These are phyloP conservation scores for Coniochaeta prunicola DNA, from an alignment of 2,329 filamentous ascomycete genomes.

Conservation along the genomic window DNA sequence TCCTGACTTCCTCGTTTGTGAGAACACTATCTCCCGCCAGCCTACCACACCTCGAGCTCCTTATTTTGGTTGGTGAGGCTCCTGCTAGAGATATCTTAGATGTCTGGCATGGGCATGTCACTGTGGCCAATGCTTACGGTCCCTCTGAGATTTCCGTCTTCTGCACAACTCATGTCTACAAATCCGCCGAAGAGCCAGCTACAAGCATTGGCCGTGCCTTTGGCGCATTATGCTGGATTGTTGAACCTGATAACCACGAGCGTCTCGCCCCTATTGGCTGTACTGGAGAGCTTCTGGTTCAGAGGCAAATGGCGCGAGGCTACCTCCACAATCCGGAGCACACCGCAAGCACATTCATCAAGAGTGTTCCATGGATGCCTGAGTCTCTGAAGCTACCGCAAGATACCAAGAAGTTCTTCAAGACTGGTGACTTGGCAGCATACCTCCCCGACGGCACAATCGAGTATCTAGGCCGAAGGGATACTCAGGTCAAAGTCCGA, in stretches of 20 bases:
- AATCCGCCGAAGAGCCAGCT: conserved; percentile 2
- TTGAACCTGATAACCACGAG: conserved; percentile 18
- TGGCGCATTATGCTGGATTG: conserved; percentile 20
- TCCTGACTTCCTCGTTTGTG: neutral
- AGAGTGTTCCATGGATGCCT: conserved; percentile 28
- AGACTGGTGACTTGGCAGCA: conserved; percentile 34
- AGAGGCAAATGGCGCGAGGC: conserved; percentile 12
- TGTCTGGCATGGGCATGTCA: neutral
- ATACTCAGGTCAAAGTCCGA: conserved; percentile 7
- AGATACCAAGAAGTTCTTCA: conserved; percentile 25
- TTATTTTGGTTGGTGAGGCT: neutral
- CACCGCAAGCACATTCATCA: conserved; percentile 37
- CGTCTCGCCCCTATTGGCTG: conserved; percentile 14
- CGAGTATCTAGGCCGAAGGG: conserved; percentile 31
- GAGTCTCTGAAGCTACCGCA: neutral
- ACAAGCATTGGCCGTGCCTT: conserved; percentile 15
- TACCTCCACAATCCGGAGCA: conserved; percentile 23
- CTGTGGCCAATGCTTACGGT: conserved; percentile 14
- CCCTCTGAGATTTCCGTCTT: conserved; percentile 17
- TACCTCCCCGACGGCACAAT: conserved; percentile 20
- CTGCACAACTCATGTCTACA: neutral
- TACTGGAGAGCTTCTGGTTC: conserved; percentile 14
- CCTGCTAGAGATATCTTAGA: neutral
- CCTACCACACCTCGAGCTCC: neutral
- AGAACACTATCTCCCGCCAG: neutral